Evolutionary conservation across 371 early-diverging fungal species (phyloP).

Genomic region (Lichtheimia ramosa): DNA sequence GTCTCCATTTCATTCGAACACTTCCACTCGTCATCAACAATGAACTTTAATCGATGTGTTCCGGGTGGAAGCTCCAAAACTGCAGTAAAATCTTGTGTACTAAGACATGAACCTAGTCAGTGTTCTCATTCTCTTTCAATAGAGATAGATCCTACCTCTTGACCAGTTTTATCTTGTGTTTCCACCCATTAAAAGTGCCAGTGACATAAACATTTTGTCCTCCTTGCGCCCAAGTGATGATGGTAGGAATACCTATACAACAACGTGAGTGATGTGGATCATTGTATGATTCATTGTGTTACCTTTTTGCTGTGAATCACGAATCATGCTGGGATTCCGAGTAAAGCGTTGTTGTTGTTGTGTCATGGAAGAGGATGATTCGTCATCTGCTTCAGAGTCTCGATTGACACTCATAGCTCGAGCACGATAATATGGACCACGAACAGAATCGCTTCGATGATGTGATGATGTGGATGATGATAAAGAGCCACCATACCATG

Average conservation of each 20-base stretch:
- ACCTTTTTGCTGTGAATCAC: slow-evolving; percentile 14
- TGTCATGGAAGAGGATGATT: slow-evolving; percentile 3
- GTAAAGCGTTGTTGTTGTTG: slow-evolving; percentile 12
- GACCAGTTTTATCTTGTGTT: slow-evolving; percentile 84
- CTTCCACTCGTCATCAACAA: slow-evolving; percentile 98
- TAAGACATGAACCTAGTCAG: slow-evolving; percentile 14
- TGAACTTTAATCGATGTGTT: slow-evolving; percentile 94
- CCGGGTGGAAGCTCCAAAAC: slow-evolving; percentile 89
- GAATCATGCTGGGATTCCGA: slow-evolving; percentile 6
- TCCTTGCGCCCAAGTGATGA: slow-evolving; percentile 90
- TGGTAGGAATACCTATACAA: slow-evolving; percentile 63
- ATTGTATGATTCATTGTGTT: background rate
- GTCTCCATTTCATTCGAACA: slow-evolving; percentile 89
- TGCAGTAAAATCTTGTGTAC: slow-evolving; percentile 75
- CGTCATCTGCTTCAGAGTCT: slow-evolving; percentile 39
- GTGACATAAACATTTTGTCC: slow-evolving; percentile 89
- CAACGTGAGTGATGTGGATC: background rate
- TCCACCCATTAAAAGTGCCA: slow-evolving; percentile 98
- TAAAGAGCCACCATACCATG: slow-evolving; percentile 38
- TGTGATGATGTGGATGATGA: slow-evolving; percentile 41
- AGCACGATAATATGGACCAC: slow-evolving; percentile 52
- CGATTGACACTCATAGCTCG: slow-evolving; percentile 48
- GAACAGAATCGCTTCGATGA: slow-evolving; percentile 43
- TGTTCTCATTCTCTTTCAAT: background rate
- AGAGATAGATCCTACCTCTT: slow-evolving; percentile 57